Base-by-base conservation (phyloP, 1,284 basidiomycete species). In the Vanrija sp. region DNA sequence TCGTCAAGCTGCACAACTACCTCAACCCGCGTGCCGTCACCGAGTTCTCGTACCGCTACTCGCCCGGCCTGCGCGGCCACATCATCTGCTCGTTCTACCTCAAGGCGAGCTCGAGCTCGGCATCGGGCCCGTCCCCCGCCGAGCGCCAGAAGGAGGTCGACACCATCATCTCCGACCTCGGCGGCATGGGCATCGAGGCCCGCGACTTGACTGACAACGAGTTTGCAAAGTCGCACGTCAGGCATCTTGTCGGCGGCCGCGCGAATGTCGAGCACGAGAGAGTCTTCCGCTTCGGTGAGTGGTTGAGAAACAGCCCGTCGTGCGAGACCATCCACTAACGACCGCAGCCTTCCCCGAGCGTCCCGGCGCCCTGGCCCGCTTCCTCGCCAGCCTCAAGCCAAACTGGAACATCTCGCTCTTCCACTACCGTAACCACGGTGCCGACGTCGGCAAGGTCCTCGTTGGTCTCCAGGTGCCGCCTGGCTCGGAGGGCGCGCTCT, bases 401-500 rank as follows among this genome's bases (percentile, higher is more conserved):
- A 87, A 86, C 15, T 98, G 94, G 92, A 98, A 96, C 76, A 91
- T 98, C 51, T 89, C 91, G 1, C 76, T 98, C 59, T 98, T 98
- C 80, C 96, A 98, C 75, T 98, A 98, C 77, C 83, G 95, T 56
- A 97, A 97, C 74, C 94, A 98, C 65, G 95, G 95, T 29, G 92
- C 88, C 67, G 93, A 97, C 71, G 80, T 96, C 29, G 91, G 91
- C 34, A 94, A 87, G 73, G 88, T 97, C 2, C 78, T 98, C 44
- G 90, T 93, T 3, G 96, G 93, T 1, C 87, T 98, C 51, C 94
- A 98, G 73, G 93, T 98, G 0, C 89, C 91, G 14, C 79, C 80
- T 38, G 55, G 57, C 42, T 55, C 50, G 40, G 74, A 78, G 44
- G 87, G 90, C 40, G 65, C 64, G 19, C 93, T 98, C 61, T 82